Percentiles rank a stretch among this genome's conserved stretches.
Evolutionary conservation across 2,329 filamentous ascomycete species (phyloP).

Genomic region (Aspergillus awamori): DNA sequence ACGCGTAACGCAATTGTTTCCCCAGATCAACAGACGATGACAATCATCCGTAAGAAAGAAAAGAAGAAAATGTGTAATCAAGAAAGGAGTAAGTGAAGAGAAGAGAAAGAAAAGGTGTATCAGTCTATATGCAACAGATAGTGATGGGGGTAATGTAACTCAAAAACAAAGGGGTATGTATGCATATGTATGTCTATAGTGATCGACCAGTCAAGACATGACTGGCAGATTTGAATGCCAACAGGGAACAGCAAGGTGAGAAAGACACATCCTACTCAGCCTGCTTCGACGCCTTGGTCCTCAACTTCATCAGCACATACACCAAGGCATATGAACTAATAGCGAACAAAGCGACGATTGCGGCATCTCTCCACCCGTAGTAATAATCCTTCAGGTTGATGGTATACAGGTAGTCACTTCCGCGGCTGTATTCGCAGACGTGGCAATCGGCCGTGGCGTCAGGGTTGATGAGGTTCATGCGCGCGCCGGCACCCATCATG

Average conservation of each 20-base stretch:
- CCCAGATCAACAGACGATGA: no score
- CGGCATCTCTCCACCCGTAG: constrained; percentile 69
- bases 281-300: constrained; percentile 41
- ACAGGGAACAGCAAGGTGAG: background rate
- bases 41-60: background rate
- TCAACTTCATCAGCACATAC: constrained; percentile 42
- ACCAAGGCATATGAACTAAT: constrained; percentile 57
- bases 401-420: constrained; percentile 61
- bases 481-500: constrained; percentile 49
- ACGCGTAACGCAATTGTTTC: no score
- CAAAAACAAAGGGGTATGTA: background rate
- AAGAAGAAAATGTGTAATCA: background rate
- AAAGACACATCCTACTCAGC: constrained; percentile 26
- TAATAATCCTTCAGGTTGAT: constrained; percentile 64
- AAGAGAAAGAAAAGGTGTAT: background rate
- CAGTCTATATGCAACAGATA: background rate
- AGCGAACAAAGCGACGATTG: constrained; percentile 59
- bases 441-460: constrained; percentile 57
- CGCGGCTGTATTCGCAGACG: constrained; percentile 63
- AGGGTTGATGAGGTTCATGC: constrained; percentile 62
- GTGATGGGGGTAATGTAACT: background rate
- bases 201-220: background rate
- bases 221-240: background rate
- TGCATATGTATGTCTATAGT: background rate
- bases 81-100: background rate